These are phyloP conservation scores for Yarrowia sp. DNA, from an alignment of 805 yeast species.

Conservation along the genomic window DNA sequence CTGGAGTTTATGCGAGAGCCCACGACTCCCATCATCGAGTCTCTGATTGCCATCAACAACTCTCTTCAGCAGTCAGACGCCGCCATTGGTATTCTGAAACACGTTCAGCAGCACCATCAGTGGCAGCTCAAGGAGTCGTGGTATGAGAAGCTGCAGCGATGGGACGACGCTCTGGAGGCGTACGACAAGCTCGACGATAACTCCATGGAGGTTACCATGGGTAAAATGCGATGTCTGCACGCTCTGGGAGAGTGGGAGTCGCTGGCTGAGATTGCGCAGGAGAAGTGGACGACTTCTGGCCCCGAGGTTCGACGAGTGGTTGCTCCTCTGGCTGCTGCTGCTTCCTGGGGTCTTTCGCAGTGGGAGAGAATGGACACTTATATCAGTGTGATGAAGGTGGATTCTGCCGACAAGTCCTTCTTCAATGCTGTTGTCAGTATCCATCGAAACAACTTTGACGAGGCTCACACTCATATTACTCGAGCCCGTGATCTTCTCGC, in stretches of 20 bases:
- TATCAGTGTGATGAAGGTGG: constrained; percentile 85
- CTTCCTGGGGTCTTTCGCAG: constrained; percentile 97
- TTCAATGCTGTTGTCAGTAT: constrained; percentile 88
- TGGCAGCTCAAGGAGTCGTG: constrained; percentile 94
- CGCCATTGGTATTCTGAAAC: constrained; percentile 90
- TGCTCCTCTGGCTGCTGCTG: constrained; percentile 98
- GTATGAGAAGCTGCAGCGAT: constrained; percentile 94
- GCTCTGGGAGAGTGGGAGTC: constrained; percentile 99
- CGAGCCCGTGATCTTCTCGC: constrained; percentile 88
- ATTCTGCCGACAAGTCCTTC: constrained; percentile 93
- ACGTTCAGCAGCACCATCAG: constrained; percentile 66
- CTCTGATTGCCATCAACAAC: constrained; percentile 89
- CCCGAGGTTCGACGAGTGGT: constrained; percentile 78
- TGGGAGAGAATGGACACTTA: constrained; percentile 97
- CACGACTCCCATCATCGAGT: constrained; percentile 87
- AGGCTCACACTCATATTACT: constrained; percentile 77
- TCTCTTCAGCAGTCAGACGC: constrained; percentile 97
- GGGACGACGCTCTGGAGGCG: constrained; percentile 97
- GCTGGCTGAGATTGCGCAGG: constrained; percentile 80
- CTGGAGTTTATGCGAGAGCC: constrained; percentile 94
- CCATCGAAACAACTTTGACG: constrained; percentile 84
- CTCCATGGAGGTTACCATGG: constrained; percentile 89
- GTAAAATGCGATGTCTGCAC: constrained; percentile 96
- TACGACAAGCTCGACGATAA: constrained; percentile 75
- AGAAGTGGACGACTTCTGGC: constrained; percentile 80